Percentiles rank a stretch among this genome's conserved stretches.
These are phyloP conservation scores for Microcera coccophila DNA, from an alignment of 2,329 filamentous ascomycete genomes.

Conservation along the genomic window DNA sequence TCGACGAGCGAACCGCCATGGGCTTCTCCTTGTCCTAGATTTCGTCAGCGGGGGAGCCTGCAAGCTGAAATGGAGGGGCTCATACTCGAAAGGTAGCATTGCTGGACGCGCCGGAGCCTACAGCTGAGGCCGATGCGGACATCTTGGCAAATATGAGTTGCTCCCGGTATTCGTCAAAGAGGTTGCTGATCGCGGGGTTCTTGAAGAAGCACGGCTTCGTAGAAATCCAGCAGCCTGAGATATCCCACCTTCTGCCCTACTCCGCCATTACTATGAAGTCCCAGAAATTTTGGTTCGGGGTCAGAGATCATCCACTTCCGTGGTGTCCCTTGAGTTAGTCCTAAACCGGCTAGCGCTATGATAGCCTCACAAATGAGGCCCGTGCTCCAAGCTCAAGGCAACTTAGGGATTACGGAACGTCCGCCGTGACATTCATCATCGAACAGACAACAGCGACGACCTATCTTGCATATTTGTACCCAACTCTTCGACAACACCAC, in stretches of 20 bases:
- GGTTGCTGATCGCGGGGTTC: constrained; percentile 30
- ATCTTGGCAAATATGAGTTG: constrained; percentile 34
- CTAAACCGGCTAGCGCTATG: constrained; percentile 21
- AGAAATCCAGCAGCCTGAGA: constrained; percentile 31
- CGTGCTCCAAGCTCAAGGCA: constrained; percentile 39
- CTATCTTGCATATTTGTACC: constrained; percentile 7
- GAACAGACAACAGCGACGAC: constrained; percentile 20
- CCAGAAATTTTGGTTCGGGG: constrained; percentile 41
- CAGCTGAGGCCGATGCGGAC: constrained; percentile 40
- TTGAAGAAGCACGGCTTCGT: constrained; percentile 29
- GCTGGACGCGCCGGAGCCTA: constrained; percentile 36
- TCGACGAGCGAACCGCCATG: constrained; percentile 89
- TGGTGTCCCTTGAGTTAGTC: constrained; percentile 23
- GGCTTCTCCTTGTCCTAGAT: constrained; percentile 91
- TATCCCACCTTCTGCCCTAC: constrained; percentile 42
- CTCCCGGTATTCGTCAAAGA: constrained; percentile 24
- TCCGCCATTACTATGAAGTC: constrained; percentile 30
- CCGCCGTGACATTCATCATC: constrained; percentile 33
- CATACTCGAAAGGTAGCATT: constrained; percentile 58
- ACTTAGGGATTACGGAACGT: constrained; percentile 40
- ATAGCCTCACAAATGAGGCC: constrained; percentile 23
- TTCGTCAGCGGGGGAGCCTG: constrained; percentile 37
- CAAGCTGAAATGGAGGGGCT: constrained; percentile 25
- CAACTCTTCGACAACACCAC: constrained; percentile 3
- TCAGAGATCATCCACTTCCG: constrained; percentile 40